Evolutionary conservation across 805 yeast species (phyloP).

Genomic region (Kockiozyma suomiensis): DNA sequence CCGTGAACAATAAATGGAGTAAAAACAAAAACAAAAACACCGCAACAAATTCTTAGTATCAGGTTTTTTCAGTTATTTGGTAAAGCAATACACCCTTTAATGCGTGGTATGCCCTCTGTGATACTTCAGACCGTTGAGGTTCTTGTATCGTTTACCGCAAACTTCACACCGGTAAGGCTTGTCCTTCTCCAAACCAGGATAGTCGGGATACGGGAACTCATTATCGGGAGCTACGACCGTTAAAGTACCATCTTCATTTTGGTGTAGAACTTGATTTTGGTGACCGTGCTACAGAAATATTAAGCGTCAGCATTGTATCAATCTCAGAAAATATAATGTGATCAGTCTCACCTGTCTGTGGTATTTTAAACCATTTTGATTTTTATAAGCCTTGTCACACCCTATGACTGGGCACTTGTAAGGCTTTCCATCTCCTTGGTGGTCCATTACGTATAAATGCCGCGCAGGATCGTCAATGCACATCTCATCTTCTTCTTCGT

Average conservation of each 20-base stretch:
- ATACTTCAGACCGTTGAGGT: slow-evolving; percentile 91
- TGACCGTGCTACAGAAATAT: slow-evolving; percentile 62
- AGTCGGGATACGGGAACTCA: slow-evolving; percentile 88
- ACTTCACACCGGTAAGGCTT: slow-evolving; percentile 98
- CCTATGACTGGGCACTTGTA: slow-evolving; percentile 98
- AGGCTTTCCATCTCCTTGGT: slow-evolving; percentile 85
- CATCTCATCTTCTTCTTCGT: slow-evolving; percentile 64
- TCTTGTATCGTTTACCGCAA: slow-evolving; percentile 96
- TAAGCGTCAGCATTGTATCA: not conserved
- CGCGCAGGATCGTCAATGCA: slow-evolving; percentile 97
- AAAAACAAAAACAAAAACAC: slow-evolving; percentile 6
- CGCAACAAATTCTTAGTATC: slow-evolving; percentile 4
- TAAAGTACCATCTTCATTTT: slow-evolving; percentile 89
- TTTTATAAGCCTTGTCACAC: slow-evolving; percentile 95
- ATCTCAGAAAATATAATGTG: not conserved
- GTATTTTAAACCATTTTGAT: slow-evolving; percentile 95
- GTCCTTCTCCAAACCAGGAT: slow-evolving; percentile 93
- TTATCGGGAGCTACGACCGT: slow-evolving; percentile 83
- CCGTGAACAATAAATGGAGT: slow-evolving; percentile 8
- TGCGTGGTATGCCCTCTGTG: slow-evolving; percentile 99
- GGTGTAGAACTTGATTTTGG: slow-evolving; percentile 88
- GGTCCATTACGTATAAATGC: slow-evolving; percentile 85
- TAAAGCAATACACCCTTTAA: slow-evolving; percentile 41
- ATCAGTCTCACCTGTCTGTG: slow-evolving; percentile 62
- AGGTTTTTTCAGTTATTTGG: not conserved